Evolutionary conservation across 768 basidiomycete genomes (phyloP).

Genomic region (Termitomyces bulborhizus): DNA sequence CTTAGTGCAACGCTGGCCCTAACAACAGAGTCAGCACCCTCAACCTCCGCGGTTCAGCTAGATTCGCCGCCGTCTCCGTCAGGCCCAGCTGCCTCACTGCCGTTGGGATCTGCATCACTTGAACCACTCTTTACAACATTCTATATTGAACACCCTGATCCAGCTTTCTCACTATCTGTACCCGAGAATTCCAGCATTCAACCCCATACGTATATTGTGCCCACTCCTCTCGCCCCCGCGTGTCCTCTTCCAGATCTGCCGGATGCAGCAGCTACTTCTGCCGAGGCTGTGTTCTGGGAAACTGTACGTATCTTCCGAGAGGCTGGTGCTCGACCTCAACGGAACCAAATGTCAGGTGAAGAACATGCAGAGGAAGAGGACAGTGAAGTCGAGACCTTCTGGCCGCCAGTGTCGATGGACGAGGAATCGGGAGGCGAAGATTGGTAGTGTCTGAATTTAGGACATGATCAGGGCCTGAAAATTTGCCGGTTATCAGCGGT

Average conservation of each 20-base stretch:
- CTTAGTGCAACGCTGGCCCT: conserved; percentile 40
- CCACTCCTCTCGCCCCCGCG: conserved; percentile 24
- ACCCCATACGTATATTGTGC: conserved; percentile 11
- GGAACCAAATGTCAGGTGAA: conserved; percentile 7
- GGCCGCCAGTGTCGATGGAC: conserved; percentile 13
- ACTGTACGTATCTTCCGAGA: conserved; percentile 25
- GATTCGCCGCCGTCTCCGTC: conserved; percentile 2
- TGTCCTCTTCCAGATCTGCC: conserved; percentile 42
- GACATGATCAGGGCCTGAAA: background rate
- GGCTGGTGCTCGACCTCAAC: conserved; percentile 1
- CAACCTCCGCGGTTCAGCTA: background rate
- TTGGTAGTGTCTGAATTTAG: background rate
- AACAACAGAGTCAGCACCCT: background rate
- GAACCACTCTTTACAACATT: conserved; percentile 48
- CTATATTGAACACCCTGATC: conserved; percentile 40
- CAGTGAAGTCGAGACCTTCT: conserved; percentile 12
- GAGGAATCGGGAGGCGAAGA: conserved; percentile 9
- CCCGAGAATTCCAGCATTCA: background rate
- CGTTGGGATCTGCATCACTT: conserved; percentile 13
- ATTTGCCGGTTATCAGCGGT: background rate
- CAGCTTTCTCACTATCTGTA: background rate
- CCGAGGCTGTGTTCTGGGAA: conserved; percentile 53
- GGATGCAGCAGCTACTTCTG: conserved; percentile 51
- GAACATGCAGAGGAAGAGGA: background rate
- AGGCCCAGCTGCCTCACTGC: conserved; percentile 5